Conservation (phyloP, 1,284 basidiomycete genomes). For the Moesziomyces globuligerus region DNA sequence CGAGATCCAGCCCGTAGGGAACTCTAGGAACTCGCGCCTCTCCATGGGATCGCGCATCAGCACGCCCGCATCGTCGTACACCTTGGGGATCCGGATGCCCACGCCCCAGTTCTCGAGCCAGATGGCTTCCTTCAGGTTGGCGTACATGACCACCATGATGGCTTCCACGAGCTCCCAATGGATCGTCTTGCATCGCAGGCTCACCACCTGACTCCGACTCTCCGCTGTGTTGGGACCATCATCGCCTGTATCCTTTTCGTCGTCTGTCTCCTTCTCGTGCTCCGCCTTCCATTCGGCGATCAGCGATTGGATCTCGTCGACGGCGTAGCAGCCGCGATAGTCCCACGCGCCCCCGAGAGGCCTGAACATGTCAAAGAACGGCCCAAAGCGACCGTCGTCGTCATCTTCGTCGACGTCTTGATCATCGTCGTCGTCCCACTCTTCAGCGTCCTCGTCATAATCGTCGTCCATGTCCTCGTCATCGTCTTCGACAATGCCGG, state of each 20-base stretch:
- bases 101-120: conserved; percentile 50
- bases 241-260: neutral
- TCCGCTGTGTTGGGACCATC: neutral
- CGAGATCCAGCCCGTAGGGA: conserved; percentile 37
- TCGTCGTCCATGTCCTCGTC: conserved; percentile 1
- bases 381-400: conserved; percentile 23
- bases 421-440: conserved; percentile 22
- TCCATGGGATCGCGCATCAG: conserved; percentile 36
- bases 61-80: conserved; percentile 19
- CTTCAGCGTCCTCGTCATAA: conserved; percentile 13
- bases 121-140: conserved; percentile 51
- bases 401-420: conserved; percentile 29
- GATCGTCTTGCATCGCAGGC: conserved; percentile 37
- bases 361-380: conserved; percentile 21
- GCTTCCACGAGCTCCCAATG: conserved; percentile 54
- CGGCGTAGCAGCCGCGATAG: conserved; percentile 28
- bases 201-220: conserved; percentile 1
- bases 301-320: conserved; percentile 21
- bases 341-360: conserved; percentile 13
- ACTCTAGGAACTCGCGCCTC: conserved; percentile 29
- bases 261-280: neutral
- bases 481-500: neutral
- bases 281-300: conserved; percentile 8
- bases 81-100: conserved; percentile 47
- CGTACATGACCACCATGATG: conserved; percentile 56